Evolutionary conservation across 2,329 filamentous ascomycete genomes (phyloP).

Genomic region (Fusarium siculi): DNA sequence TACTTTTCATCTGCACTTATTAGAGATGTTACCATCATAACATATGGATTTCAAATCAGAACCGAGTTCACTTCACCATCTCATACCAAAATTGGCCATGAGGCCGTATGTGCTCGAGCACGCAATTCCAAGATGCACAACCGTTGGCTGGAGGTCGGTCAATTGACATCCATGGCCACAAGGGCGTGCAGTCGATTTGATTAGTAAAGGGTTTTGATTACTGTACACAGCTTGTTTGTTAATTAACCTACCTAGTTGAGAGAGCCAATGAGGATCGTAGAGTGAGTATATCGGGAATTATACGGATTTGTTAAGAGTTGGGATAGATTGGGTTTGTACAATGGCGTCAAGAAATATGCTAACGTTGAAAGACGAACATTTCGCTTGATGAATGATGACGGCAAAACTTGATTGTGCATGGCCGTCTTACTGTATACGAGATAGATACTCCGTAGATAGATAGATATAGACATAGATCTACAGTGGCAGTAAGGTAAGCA

Average conservation of each 20-base stretch:
- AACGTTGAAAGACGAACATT: background rate
- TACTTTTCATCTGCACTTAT: conserved; percentile 8
- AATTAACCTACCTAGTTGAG: background rate
- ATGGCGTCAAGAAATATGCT: background rate
- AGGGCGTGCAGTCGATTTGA: conserved; percentile 29
- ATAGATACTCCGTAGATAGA: background rate
- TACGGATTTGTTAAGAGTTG: conserved; percentile 2
- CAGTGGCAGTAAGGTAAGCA: conserved; percentile 29
- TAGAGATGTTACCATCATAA: conserved; percentile 1
- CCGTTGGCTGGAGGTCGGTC: conserved; percentile 37
- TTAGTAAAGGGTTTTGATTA: conserved; percentile 42
- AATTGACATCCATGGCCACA: conserved; percentile 11
- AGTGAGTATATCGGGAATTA: conserved; percentile 17
- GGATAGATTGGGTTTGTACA: background rate
- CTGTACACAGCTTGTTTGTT: conserved; percentile 19
- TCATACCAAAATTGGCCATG: conserved; percentile 23
- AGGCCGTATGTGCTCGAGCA: conserved; percentile 38
- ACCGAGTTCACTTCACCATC: conserved; percentile 22
- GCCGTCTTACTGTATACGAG: background rate
- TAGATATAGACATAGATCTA: conserved; percentile 10
- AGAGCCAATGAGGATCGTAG: background rate
- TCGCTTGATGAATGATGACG: background rate
- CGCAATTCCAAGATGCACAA: conserved; percentile 34
- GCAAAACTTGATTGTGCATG: conserved; percentile 23
- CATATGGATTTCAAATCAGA: conserved; percentile 46